A percentile compares a stretch with the other conserved stretches of the same genome.
Conservation (phyloP, 306 rosid species). For the Malus orientalis region DNA sequence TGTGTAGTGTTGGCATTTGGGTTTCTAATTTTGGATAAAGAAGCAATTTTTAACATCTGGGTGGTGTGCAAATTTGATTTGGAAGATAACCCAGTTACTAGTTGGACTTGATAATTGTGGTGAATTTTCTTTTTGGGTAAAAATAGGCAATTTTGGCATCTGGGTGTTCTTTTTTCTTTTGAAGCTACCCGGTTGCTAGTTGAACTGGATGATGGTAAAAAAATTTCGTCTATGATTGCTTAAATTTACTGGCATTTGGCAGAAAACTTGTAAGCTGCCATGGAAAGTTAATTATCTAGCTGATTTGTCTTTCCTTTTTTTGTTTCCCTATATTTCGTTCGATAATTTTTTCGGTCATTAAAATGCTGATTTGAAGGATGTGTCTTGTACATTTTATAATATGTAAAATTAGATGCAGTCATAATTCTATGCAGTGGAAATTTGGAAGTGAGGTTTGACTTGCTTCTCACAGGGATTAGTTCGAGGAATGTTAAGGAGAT, state of each 20-base stretch:
- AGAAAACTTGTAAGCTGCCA: not conserved
- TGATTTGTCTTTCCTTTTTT: not conserved
- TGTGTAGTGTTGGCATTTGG: not conserved
- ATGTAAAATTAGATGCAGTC: not conserved
- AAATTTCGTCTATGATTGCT: not conserved
- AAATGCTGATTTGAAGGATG: not conserved
- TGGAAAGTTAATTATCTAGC: not conserved
- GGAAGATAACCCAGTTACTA: not conserved
- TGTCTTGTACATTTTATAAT: not conserved
- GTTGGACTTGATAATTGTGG: slow-evolving; percentile 2
- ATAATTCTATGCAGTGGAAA: slow-evolving; percentile 10
- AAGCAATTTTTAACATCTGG: not conserved
- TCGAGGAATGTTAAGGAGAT: slow-evolving; percentile 71
- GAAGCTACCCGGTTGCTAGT: not conserved
- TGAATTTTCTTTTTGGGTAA: not conserved
- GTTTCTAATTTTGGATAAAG: not conserved
- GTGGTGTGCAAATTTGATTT: not conserved
- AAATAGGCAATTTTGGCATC: not conserved
- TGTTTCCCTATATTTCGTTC: not conserved
- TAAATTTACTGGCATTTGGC: not conserved
- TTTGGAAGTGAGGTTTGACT: slow-evolving; percentile 21
- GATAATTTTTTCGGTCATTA: not conserved
- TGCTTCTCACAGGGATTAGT: slow-evolving; percentile 23
- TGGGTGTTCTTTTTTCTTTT: slow-evolving; percentile 12
- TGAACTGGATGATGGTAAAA: slow-evolving; percentile 8